Conservation (phyloP, 2,329 filamentous ascomycete genomes). For the Neofusicoccum sp. region DNA sequence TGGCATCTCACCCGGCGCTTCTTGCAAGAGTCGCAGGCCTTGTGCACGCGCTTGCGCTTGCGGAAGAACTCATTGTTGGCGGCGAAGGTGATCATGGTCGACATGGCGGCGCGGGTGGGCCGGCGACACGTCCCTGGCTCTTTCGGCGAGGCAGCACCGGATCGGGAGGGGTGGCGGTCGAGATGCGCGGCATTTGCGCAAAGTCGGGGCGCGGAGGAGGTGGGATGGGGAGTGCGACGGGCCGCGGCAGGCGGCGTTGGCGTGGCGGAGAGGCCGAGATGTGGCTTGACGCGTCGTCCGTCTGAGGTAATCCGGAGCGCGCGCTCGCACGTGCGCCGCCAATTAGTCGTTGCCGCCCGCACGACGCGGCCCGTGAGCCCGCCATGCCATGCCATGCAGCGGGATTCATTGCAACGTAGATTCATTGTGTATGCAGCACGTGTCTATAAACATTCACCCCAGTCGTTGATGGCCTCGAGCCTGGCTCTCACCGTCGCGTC, state of each 20-base stretch:
- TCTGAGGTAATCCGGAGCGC: neutral
- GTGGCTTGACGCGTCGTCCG: neutral
- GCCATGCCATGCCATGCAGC: neutral
- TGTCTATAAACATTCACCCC: neutral
- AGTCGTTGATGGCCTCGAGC: slow-evolving; percentile 4
- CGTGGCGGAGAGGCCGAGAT: neutral
- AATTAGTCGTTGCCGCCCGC: neutral
- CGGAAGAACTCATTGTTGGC: slow-evolving; percentile 46
- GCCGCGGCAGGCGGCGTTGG: neutral
- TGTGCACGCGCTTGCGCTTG: slow-evolving; percentile 44
- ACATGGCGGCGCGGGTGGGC: slow-evolving; percentile 28
- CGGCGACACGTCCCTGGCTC: neutral
- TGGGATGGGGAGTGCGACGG: neutral
- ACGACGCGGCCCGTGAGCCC: neutral
- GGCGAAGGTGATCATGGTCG: slow-evolving; percentile 44
- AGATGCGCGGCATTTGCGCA: neutral
- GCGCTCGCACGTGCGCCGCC: neutral
- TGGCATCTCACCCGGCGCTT: slow-evolving; percentile 41
- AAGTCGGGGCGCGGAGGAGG: neutral
- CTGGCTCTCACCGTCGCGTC: slow-evolving; percentile 1
- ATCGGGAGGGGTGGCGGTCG: neutral
- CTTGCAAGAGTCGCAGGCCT: slow-evolving; percentile 46
- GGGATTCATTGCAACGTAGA: neutral
- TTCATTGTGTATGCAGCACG: slow-evolving; percentile 7
- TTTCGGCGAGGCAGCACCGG: neutral